These are phyloP conservation scores for Colletotrichum eleusines DNA, from an alignment of 2,329 filamentous ascomycete species.

Conservation along the genomic window DNA sequence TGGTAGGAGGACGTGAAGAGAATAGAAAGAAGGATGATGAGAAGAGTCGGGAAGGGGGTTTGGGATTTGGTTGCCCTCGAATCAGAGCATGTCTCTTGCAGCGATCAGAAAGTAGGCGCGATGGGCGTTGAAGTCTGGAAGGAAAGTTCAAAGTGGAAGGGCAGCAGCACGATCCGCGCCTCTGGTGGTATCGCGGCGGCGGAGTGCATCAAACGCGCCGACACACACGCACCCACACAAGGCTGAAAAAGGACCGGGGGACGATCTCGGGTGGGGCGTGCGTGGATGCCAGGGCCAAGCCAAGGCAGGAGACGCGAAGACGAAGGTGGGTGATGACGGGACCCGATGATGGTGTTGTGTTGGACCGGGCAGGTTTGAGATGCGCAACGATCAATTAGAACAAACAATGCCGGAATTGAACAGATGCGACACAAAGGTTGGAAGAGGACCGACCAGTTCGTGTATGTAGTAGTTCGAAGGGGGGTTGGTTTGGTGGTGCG, in stretches of 20 bases:
- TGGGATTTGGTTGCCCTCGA: constrained; percentile 14
- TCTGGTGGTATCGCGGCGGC: constrained; percentile 30
- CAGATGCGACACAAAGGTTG: no score
- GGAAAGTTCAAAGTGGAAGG: constrained; percentile 8
- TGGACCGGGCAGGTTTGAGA: neutral
- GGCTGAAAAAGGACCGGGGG: constrained; percentile 34
- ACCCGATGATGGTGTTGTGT: constrained; percentile 1
- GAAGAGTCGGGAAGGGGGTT: constrained; percentile 10
- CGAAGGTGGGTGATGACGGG: neutral
- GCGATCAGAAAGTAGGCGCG: constrained; percentile 3
- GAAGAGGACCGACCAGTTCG: constrained; percentile 7
- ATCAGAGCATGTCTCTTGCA: constrained; percentile 37
- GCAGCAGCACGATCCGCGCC: constrained; percentile 33
- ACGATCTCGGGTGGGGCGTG: constrained; percentile 39
- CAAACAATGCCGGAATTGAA: neutral
- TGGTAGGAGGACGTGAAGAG: neutral
- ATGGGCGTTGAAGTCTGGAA: neutral
- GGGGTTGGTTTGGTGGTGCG: constrained; percentile 11
- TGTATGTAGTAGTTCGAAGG: no score
- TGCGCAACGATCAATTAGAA: neutral
- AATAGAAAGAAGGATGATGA: constrained; percentile 15
- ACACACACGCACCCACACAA: constrained; percentile 21
- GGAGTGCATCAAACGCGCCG: constrained; percentile 34
- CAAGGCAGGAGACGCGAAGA: constrained; percentile 29
- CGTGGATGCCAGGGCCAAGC: no score